A percentile compares a stretch with the other conserved stretches of the same genome.
phyloP scores from a whole-genome alignment of 306 rosid species.

The Mimosa bimucronata region DNA sequence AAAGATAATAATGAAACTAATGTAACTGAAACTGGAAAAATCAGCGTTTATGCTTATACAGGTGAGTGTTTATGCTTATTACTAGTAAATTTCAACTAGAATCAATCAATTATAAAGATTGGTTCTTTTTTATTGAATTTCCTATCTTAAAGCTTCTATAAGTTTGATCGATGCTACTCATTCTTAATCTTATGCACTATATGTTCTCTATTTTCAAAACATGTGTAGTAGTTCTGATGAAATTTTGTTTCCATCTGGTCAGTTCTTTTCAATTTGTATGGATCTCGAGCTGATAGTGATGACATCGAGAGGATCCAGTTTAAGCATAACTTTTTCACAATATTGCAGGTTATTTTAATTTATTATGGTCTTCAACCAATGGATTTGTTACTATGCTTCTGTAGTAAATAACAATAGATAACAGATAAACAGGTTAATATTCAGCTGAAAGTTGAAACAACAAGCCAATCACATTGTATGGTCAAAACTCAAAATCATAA shows the following conservation, averaged over 20 bases:
- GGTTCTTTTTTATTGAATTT: conserved; percentile 5
- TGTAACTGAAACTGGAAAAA: too few species aligned
- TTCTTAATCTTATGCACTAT: not conserved
- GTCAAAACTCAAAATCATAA: too few species aligned
- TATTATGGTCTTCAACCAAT: not conserved
- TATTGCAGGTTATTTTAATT: conserved; percentile 64
- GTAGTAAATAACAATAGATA: not conserved
- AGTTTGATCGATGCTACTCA: not conserved
- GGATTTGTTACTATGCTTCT: conserved; percentile 8
- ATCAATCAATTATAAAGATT: too few species aligned
- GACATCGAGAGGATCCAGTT: conserved; percentile 73
- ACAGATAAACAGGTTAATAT: not conserved
- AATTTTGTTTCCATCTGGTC: too few species aligned
- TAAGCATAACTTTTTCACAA: conserved; percentile 68
- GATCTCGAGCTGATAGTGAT: too few species aligned
- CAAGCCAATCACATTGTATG: too few species aligned
- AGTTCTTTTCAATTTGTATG: too few species aligned
- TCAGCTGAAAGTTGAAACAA: too few species aligned
- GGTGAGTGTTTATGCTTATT: conserved; percentile 48
- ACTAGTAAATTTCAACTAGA: too few species aligned
- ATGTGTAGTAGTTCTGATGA: conserved; percentile 21
- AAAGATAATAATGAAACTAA: too few species aligned
- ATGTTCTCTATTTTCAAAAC: not conserved
- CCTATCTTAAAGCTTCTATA: not conserved
- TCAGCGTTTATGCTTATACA: too few species aligned